Evolutionary conservation across 2,329 filamentous ascomycete genomes (phyloP).

Genomic region (Pyrenophora seminiperda): DNA sequence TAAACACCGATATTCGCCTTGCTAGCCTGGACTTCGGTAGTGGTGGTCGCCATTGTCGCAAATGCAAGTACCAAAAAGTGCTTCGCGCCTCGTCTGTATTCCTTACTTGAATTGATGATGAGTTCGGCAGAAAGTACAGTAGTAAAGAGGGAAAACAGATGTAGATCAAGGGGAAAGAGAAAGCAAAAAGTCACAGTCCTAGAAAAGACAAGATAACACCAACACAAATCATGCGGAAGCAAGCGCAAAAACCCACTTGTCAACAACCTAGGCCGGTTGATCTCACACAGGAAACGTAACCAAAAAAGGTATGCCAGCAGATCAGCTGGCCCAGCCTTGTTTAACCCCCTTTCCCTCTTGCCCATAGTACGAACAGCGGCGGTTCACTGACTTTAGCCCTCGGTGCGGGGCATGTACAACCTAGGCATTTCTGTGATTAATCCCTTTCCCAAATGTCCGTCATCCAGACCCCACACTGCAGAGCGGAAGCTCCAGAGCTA

Average conservation of each 20-base stretch:
- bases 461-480: constrained; percentile 1
- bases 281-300: too few relatives aligned
- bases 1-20: constrained; percentile 95
- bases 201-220: background rate
- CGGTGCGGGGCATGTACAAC: constrained; percentile 13
- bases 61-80: too few relatives aligned
- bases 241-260: too few relatives aligned
- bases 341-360: constrained; percentile 2
- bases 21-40: constrained; percentile 54
- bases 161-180: background rate
- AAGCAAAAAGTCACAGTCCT: background rate
- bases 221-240: too few relatives aligned
- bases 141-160: background rate
- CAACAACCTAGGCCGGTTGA: too few relatives aligned
- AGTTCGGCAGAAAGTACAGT: background rate
- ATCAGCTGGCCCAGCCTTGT: constrained; percentile 10
- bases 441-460: constrained; percentile 5
- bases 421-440: constrained; percentile 2
- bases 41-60: background rate
- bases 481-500: too few relatives aligned
- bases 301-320: background rate
- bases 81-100: too few relatives aligned
- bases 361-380: background rate
- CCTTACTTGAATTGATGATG: too few relatives aligned
- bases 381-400: constrained; percentile 9